Base-by-base conservation (phyloP, 129 eudicot genomes). In the Centella asiatica region DNA sequence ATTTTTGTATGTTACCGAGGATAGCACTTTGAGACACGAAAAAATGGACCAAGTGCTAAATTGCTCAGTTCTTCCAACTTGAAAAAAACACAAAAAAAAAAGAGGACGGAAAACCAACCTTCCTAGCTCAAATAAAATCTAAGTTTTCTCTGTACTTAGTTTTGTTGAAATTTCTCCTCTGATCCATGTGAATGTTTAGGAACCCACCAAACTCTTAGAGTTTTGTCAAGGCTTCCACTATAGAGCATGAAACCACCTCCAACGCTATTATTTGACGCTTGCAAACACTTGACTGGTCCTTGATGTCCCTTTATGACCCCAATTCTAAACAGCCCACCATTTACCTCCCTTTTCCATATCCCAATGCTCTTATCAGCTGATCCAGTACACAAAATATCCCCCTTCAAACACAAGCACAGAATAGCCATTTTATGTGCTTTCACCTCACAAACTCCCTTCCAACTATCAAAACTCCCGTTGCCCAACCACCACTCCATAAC, bases 181-280 rank as follows among this genome's bases (percentile, higher is more conserved):
- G 39, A 57, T 19, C 62, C 65, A 44, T 60, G 24, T 1, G 60
- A 40, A 64, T 69, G 76, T 57, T 64, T 71, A 2, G 98, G 87
- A 50, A 92, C 90, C 99, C 95, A 87, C 99, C 99, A 92, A 74
- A 92, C 99, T 59, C 95, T 82, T 7, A 87, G 60, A 72, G 90
- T 87, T 69, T 76, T 84, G 50, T 92, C 99, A 57, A 87, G 86
- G 40, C 99, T 78, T 9, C 96, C 99, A 76, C 90, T 87, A 57
- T 87, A 92, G n/a, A 92, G 71, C 88, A 92, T 68, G 49, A 81
- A 87, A 24, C 96, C 95, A 25, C 84, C 94, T 42, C 96, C 96
- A 64, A 84, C 77, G 71, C 74, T 65, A 46, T 60, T 70, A 1
- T 74, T 66, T 19, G 84, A 84, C 4, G 81, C 86, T 49, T 87